Evolutionary conservation across 495 filamentous ascomycete genomes (phyloP), one percentile per base, ranked within the genome.

Genomic region (Tuber indicum): DNA sequence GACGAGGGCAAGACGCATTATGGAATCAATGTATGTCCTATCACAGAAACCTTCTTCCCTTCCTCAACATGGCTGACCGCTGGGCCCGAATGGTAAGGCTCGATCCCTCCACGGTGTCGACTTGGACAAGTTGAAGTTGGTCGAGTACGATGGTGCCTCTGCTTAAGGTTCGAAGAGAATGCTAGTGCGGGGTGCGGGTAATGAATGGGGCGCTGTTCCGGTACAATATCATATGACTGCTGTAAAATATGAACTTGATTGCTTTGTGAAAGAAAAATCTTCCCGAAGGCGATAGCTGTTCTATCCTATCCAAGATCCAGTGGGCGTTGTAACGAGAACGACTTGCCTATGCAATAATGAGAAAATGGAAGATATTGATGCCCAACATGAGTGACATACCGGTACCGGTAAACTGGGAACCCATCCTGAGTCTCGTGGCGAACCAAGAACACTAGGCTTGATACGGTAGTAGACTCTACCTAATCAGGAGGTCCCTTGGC

Each of bases 1-100:
- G 45, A 42, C 14, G 21, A 77, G 23, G 72, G 45, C n/a, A 62
- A 42, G 71, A 71, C 76, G 6, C 58, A 77, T 23, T 77, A 77
- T 43, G 76, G 76, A 52, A 58, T 77, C 9, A 77, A 77, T n/a
- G 76, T 77, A 75, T 71, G 72, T 71, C 5, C 43, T 12, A 1
- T 41, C 39, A 41, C 4, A 45, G n/a, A 43, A 42, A 71, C 12
- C 21, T 23, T 44, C 21, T 23, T 44, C 42, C 42, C 41, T 62
- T 21, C 52, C 52, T 46, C 32, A 42, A 62, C 41, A 17, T 12
- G 41, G 21, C 52, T 77, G 3, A 62, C 58, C 58, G 3, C 32
- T 66, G 14, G 32, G 10, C 14, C 58, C 5, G 26, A 66, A 26
- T 36, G 26, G 26, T 36, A 66, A 66, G 58, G 58, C 26, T 14